Base-by-base conservation (phyloP, 805 yeast genomes). In the Saturnispora zaruensis region DNA sequence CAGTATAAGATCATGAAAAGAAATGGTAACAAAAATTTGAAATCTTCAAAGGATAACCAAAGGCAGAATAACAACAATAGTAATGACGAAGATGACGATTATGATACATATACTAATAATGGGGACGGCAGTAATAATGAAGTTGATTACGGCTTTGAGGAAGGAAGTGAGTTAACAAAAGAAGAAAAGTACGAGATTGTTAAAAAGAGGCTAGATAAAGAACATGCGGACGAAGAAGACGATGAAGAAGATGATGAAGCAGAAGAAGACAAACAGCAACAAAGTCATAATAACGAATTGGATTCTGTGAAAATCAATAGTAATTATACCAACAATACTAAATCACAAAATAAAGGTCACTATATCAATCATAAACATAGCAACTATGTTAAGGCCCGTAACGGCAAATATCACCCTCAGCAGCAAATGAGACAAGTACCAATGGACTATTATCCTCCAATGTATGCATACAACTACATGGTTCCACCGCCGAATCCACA, bases 111-210 rank as follows among this genome's bases (percentile, higher is more conserved):
- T 4, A 52, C 46, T 16, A 47, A 33, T 14, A 59, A 64, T 44
- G 23, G 18, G 16, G 33, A 20, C 28, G 25, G 36, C 36, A 25
- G 16, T 37, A 45, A 25, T 33, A 28, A 37, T 30, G 51, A 48
- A 11, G 45, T 20, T 16, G 52, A 30, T 3, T 44, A 50, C 3
- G 41, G 16, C 4, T 25, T 46, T 18, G 53, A 54, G 5, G 55
- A 69, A 7, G 73, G 68, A 8, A 16, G 11, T 36, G 21, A 18
- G 48, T 55, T 71, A 7, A 62, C 71, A 3, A 71, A 71, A 51
- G 78, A 74, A 55, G 71, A 67, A 38, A 57, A 66, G 33, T 77
- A 77, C 55, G 68, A 66, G 52, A 61, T 62, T 45, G 75, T 51
- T 66, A 73, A 50, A 57, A 71, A 50, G 67, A 70, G 48, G 67